These are phyloP conservation scores for Corylus americana DNA, from an alignment of 306 rosid species.

Conservation along the genomic window DNA sequence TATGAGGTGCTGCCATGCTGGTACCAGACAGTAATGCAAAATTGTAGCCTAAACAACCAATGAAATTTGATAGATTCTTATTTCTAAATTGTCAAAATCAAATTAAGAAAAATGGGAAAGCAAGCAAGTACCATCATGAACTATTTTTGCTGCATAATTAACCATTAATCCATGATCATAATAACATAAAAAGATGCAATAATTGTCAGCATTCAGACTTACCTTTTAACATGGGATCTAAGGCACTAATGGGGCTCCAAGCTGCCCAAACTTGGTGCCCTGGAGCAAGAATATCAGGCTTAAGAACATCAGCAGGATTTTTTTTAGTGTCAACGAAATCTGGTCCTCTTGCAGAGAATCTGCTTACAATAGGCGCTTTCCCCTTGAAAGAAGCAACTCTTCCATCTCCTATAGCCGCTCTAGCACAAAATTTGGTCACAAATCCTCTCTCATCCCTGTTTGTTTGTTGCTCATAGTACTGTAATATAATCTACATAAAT, in stretches of 20 bases:
- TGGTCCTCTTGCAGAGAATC: slow-evolving; percentile 93
- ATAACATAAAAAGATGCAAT: not conserved
- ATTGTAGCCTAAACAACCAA: slow-evolving; percentile 42
- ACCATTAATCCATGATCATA: not conserved
- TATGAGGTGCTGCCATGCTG: slow-evolving; percentile 93
- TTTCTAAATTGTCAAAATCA: not conserved
- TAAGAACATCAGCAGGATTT: slow-evolving; percentile 61
- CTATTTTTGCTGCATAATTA: not conserved
- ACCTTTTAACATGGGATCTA: slow-evolving; percentile 58
- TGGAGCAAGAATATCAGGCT: slow-evolving; percentile 93
- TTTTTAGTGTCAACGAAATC: slow-evolving; percentile 53
- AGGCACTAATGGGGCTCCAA: slow-evolving; percentile 78
- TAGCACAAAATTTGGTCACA: slow-evolving; percentile 42
- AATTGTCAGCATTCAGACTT: not conserved
- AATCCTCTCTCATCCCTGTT: slow-evolving; percentile 50
- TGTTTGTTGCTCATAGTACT: slow-evolving; percentile 60
- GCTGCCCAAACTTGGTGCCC: slow-evolving; percentile 97
- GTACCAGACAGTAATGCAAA: slow-evolving; percentile 85
- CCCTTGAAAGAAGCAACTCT: slow-evolving; percentile 61
- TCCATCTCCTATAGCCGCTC: slow-evolving; percentile 70
- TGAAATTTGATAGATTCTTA: not conserved
- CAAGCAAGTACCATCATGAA: not conserved
- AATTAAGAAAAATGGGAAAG: not conserved
- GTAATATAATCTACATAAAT: slow-evolving; percentile 44
- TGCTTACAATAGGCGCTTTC: slow-evolving; percentile 63